Conservation (phyloP, 768 basidiomycete genomes). For the Paxillus involutus region DNA sequence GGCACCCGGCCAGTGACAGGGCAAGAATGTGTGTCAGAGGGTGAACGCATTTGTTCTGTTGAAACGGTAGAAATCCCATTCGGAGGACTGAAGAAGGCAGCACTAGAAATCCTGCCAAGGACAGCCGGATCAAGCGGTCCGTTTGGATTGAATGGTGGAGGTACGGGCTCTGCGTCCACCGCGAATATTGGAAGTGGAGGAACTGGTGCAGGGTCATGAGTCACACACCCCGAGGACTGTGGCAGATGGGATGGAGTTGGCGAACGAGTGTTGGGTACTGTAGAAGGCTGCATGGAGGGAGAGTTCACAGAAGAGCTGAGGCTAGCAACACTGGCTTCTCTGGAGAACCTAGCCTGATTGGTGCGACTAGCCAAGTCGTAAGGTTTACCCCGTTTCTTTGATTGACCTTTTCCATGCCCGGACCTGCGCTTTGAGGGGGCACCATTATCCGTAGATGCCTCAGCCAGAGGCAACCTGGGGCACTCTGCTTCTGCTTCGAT, state of each 20-base stretch:
- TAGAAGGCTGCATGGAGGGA: constrained; percentile 37
- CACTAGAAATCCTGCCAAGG: constrained; percentile 2
- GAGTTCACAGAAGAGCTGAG: constrained; percentile 47
- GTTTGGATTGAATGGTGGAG: constrained; percentile 3
- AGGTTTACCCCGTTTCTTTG: constrained; percentile 68
- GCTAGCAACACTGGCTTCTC: constrained; percentile 58
- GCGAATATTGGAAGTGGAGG: constrained; percentile 6
- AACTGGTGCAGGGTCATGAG: neutral
- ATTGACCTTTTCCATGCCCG: constrained; percentile 43
- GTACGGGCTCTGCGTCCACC: constrained; percentile 4
- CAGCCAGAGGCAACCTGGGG: constrained; percentile 36
- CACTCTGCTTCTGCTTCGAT: constrained; percentile 48
- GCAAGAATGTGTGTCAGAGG: constrained; percentile 18
- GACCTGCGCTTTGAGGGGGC: constrained; percentile 48
- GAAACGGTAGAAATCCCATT: constrained; percentile 13
- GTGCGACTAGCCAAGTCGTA: constrained; percentile 47
- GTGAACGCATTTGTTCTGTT: constrained; percentile 15
- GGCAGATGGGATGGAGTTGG: constrained; percentile 28
- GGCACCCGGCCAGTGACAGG: constrained; percentile 10
- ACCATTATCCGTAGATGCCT: constrained; percentile 30
- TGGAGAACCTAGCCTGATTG: constrained; percentile 44
- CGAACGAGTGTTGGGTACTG: constrained; percentile 31
- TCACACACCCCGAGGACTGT: constrained; percentile 16
- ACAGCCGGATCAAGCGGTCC: constrained; percentile 9
- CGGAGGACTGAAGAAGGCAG: constrained; percentile 15